phyloP scores from a whole-genome alignment of 2,329 filamentous ascomycete species.

The Cladosporium velox region DNA sequence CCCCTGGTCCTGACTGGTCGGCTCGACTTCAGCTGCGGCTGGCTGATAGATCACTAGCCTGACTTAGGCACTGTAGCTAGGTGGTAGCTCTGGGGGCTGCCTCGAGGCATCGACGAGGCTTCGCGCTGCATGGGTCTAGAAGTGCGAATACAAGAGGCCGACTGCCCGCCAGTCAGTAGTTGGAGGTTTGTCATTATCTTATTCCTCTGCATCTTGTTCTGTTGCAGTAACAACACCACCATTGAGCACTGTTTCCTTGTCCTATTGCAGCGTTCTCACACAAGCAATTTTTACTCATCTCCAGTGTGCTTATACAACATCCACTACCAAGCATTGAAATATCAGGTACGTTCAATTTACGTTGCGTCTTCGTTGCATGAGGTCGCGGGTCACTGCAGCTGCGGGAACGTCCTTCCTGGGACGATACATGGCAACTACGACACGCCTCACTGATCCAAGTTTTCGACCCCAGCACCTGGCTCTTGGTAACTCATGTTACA shows the following conservation, averaged over 20 bases:
- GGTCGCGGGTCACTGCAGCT: background rate
- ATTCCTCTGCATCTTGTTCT: background rate
- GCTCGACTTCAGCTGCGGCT: slow-evolving; percentile 20
- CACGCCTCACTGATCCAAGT: background rate
- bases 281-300: background rate
- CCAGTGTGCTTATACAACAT: background rate
- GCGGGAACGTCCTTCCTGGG: background rate
- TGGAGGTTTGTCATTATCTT: slow-evolving; percentile 17
- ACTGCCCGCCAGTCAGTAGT: slow-evolving; percentile 6
- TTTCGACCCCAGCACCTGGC: background rate
- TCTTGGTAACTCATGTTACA: background rate
- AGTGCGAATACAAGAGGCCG: slow-evolving; percentile 12
- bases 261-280: background rate
- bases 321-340: background rate
- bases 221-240: background rate
- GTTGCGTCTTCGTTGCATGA: background rate
- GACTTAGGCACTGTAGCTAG: background rate
- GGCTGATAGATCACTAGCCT: slow-evolving; percentile 17
- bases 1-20: slow-evolving; percentile 9
- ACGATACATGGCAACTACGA: slow-evolving; percentile 7
- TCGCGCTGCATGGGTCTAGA: background rate
- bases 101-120: background rate
- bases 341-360: background rate
- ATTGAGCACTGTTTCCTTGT: slow-evolving; percentile 2
- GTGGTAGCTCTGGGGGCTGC: slow-evolving; percentile 2